Evolutionary conservation across 176 grass and related monocot genomes (phyloP).

Genomic region (Thinopyrum elongatum): DNA sequence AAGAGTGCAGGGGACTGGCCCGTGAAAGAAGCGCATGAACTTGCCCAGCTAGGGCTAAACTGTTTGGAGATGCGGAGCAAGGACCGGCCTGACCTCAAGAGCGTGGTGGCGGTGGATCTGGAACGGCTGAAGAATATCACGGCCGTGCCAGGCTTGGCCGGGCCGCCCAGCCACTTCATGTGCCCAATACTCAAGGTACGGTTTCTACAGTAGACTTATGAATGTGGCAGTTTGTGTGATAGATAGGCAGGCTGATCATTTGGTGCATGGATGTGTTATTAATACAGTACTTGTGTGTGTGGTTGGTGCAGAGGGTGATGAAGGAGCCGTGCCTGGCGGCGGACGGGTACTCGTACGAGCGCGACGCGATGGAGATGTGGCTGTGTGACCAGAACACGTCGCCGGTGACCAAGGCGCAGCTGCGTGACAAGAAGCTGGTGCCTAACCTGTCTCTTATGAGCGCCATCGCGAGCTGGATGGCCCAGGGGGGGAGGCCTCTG

Average conservation of each 20-base stretch:
- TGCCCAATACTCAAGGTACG: slow-evolving; percentile 79
- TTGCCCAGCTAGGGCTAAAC: slow-evolving; percentile 55
- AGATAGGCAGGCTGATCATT: background rate
- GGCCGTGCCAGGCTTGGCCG: background rate
- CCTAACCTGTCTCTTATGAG: slow-evolving; percentile 33
- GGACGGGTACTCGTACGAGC: slow-evolving; percentile 78
- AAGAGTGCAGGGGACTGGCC: slow-evolving; percentile 60
- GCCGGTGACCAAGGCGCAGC: slow-evolving; percentile 26
- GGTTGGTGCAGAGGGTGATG: slow-evolving; percentile 56
- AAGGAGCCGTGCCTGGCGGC: slow-evolving; percentile 65
- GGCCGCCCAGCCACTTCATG: slow-evolving; percentile 64
- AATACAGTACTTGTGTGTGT: background rate
- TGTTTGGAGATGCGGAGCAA: slow-evolving; percentile 78
- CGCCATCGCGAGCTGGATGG: slow-evolving; percentile 38
- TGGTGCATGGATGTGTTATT: background rate
- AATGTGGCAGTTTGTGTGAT: background rate
- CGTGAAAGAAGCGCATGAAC: slow-evolving; percentile 48
- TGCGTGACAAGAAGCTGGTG: slow-evolving; percentile 41
- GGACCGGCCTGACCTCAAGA: slow-evolving; percentile 62
- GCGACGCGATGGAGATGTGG: slow-evolving; percentile 54
- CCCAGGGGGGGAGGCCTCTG: background rate
- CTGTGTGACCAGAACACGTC: slow-evolving; percentile 41
- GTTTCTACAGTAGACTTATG: too few species aligned
- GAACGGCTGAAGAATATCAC: slow-evolving; percentile 57
- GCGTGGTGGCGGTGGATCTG: slow-evolving; percentile 47